Evolutionary conservation across 768 basidiomycete genomes (phyloP).

Genomic region (Daedaleopsis sinensis): DNA sequence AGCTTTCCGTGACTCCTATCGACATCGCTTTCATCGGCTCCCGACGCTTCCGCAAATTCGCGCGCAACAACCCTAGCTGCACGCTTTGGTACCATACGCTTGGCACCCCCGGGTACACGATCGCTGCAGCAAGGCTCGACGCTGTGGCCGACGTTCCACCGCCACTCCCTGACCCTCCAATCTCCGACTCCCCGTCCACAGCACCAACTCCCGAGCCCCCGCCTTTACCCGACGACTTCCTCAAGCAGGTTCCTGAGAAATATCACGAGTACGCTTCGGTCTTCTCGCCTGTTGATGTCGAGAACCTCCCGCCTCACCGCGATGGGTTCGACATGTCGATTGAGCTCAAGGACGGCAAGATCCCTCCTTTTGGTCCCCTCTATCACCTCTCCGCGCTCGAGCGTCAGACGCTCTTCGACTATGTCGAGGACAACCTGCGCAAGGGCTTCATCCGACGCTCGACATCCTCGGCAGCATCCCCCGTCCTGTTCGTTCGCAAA

Average conservation of each 20-base stretch:
- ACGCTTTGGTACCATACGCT: conserved; percentile 10
- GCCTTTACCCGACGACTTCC: not conserved
- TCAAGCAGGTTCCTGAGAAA: conserved; percentile 7
- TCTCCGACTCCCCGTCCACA: too few relatives aligned
- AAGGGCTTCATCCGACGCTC: conserved; percentile 36
- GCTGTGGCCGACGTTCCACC: too few relatives aligned
- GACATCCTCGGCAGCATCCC: conserved; percentile 28
- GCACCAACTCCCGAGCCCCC: not conserved
- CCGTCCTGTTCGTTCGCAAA: conserved; percentile 33
- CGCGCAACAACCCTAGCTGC: not conserved
- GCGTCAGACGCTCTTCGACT: conserved; percentile 36
- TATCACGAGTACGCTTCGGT: conserved; percentile 26
- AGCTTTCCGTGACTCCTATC: not conserved
- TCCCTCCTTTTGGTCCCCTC: conserved; percentile 33
- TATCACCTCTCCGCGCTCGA: conserved; percentile 39
- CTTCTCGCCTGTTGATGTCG: conserved; percentile 11
- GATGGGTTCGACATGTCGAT: conserved; percentile 26
- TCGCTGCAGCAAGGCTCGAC: not conserved
- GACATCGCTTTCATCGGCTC: not conserved
- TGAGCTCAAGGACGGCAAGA: conserved; percentile 31
- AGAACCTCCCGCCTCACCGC: conserved; percentile 8
- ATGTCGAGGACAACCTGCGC: conserved; percentile 38
- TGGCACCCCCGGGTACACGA: conserved; percentile 7
- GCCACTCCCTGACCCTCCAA: too few relatives aligned
- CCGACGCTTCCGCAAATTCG: not conserved